Conservation (phyloP, 2,329 filamentous ascomycete species). For the Fusarium sulawesiense region DNA sequence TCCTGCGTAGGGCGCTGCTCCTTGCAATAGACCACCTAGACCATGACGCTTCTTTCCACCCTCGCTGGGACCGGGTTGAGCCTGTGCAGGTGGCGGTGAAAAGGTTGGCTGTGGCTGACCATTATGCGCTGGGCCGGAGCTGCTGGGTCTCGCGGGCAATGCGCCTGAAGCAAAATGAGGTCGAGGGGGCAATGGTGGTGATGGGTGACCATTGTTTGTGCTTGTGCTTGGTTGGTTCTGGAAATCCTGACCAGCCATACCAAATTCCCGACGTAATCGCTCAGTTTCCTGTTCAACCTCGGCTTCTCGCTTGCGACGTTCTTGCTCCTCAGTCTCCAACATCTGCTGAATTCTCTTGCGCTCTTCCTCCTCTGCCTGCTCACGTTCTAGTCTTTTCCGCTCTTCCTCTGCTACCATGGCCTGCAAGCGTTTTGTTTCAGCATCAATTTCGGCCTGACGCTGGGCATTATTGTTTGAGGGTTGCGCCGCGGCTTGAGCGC, state of each 20-base stretch:
- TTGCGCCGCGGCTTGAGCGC: conserved; percentile 27
- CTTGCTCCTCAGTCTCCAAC: conserved; percentile 73
- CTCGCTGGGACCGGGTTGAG: conserved; percentile 30
- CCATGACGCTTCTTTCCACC: conserved; percentile 44
- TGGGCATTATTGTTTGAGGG: conserved; percentile 35
- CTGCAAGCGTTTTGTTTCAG: conserved; percentile 80
- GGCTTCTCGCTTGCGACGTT: conserved; percentile 64
- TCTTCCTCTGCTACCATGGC: conserved; percentile 63
- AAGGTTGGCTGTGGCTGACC: conserved; percentile 36
- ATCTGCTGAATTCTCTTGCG: conserved; percentile 70
- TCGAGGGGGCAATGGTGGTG: conserved; percentile 52
- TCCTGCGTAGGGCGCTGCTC: conserved; percentile 50
- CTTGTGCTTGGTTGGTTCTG: conserved; percentile 34
- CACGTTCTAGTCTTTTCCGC: conserved; percentile 65
- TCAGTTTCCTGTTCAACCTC: conserved; percentile 85
- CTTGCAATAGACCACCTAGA: conserved; percentile 48
- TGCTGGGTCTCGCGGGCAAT: conserved; percentile 59
- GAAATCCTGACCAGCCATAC: conserved; percentile 62
- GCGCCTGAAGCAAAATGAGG: conserved; percentile 40
- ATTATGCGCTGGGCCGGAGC: conserved; percentile 56
- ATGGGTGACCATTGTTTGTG: conserved; percentile 28
- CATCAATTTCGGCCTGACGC: conserved; percentile 66
- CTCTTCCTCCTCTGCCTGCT: conserved; percentile 66
- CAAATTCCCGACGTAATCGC: conserved; percentile 76
- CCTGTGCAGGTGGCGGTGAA: conserved; percentile 40